phyloP scores from a whole-genome alignment of 495 filamentous ascomycete genomes.

The Penicillium cosmopolitanum region DNA sequence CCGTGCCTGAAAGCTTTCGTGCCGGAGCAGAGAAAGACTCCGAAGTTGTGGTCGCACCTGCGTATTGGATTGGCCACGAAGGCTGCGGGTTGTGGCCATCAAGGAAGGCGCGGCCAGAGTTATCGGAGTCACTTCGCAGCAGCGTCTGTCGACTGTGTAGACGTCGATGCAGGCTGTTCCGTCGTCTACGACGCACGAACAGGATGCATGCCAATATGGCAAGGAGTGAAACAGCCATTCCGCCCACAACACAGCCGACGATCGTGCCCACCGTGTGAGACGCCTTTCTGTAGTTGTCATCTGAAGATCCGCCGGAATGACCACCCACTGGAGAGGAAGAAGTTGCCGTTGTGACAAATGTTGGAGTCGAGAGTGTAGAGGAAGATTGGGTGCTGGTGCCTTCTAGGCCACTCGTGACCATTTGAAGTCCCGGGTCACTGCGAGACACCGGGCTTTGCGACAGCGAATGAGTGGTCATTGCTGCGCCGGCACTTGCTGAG shows the following conservation, averaged over 20 bases:
- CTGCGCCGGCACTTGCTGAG: not conserved
- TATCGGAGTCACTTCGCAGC: constrained; percentile 20
- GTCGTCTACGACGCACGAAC: constrained; percentile 25
- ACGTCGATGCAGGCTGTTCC: constrained; percentile 4
- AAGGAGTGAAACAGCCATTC: constrained; percentile 27
- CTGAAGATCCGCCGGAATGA: not conserved
- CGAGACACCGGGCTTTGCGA: not conserved
- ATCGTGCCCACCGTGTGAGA: constrained; percentile 22
- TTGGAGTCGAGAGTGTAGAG: not conserved
- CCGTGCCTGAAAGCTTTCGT: constrained; percentile 5
- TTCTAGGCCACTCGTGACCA: not conserved
- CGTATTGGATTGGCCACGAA: not conserved
- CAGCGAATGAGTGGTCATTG: not conserved
- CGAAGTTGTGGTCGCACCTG: not conserved
- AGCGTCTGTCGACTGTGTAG: constrained; percentile 23
- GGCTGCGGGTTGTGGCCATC: constrained; percentile 9
- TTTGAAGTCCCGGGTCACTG: not conserved
- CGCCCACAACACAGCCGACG: constrained; percentile 35
- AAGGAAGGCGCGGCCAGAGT: constrained; percentile 9
- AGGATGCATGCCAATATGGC: constrained; percentile 24
- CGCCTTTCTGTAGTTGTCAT: not conserved
- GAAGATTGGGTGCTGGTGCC: not conserved
- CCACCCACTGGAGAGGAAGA: constrained; percentile 8
- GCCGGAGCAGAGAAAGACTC: constrained; percentile 8
- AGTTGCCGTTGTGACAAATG: constrained; percentile 3